Base-by-base conservation (phyloP, 2,329 filamentous ascomycete genomes). In the Hysterium pulicare region DNA sequence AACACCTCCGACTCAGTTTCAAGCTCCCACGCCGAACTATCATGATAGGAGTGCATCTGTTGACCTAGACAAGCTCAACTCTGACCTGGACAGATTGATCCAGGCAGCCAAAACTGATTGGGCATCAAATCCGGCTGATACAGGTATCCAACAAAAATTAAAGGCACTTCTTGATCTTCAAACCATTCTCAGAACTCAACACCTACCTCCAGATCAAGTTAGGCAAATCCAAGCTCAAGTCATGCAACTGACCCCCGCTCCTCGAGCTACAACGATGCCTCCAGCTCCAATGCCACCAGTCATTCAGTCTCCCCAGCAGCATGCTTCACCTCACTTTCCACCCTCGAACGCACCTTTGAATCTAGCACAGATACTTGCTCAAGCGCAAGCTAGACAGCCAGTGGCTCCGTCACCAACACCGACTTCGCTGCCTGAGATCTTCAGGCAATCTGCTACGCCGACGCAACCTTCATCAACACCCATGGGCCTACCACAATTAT, bases 151-250 rank as follows among this genome's bases (percentile, higher is more conserved):
- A 64, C 84, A 81, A 61, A 87, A 86, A 70, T 74, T 95, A 61
- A 87, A 88, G 71, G 89, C 90, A 49, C 79, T 96, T 55, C 74
- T 90, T 68, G 87, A 93, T 67, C 78, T 97, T 51, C 88, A 95
- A 71, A 82, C 77, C 54, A 80, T 91, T 53, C 74, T 96, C 61
- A 82, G 87, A 66, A 84, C 77, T 55, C 86, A 89, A 67, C 83
- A 84, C 61, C 76, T 95, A 64, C 84, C 84, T 46, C 82, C 83
- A 57, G 84, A 90, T 60, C 87, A 95, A 71, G 78, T 95, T 63
- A 82, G 86, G 69, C 81, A 86, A 66, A 86, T 95, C 69, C 87
- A 85, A 69, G 83, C 85, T 64, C 88, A 93, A 78, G 83, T 96
- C 68, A 82, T 85, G 66, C 82, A 83, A 67, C 78, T 95, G 66